Percentiles rank a stretch among this genome's conserved stretches.
Evolutionary conservation across 768 basidiomycete species (phyloP).

Genomic region (Pisolithus sp.): DNA sequence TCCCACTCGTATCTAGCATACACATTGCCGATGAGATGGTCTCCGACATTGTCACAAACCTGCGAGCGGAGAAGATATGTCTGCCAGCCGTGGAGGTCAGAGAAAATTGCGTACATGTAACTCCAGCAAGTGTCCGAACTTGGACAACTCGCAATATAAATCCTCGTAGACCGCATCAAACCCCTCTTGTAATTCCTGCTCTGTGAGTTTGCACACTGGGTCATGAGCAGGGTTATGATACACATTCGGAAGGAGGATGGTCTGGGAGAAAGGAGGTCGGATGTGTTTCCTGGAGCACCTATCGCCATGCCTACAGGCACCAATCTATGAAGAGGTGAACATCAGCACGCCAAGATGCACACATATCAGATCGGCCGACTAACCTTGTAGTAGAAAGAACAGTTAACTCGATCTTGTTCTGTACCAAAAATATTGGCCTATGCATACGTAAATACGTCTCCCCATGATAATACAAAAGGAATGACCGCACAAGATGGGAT

Average conservation of each 20-base stretch:
- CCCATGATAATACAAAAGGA: not conserved
- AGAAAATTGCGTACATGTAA: conserved; percentile 63
- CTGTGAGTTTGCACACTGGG: conserved; percentile 80
- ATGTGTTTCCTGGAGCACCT: conserved; percentile 98
- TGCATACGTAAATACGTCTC: conserved; percentile 1
- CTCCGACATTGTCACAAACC: conserved; percentile 99
- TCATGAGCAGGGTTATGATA: conserved; percentile 98
- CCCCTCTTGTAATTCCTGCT: conserved; percentile 84
- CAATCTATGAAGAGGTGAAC: conserved; percentile 55
- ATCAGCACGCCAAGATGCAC: not conserved
- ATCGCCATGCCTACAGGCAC: conserved; percentile 97
- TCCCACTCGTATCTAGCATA: conserved; percentile 99
- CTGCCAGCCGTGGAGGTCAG: not conserved
- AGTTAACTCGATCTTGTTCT: conserved; percentile 94
- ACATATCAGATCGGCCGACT: conserved; percentile 15
- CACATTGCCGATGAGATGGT: conserved; percentile 95
- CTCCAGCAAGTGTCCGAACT: conserved; percentile 93
- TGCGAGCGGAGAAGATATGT: conserved; percentile 18
- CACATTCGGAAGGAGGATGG: conserved; percentile 92
- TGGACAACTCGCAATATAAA: conserved; percentile 87
- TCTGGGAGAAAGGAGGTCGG: conserved; percentile 95
- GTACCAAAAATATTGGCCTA: conserved; percentile 95
- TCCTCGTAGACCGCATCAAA: conserved; percentile 95
- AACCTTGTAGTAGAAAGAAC: conserved; percentile 98
- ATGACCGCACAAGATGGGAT: conserved; percentile 62